Evolutionary conservation across 768 basidiomycete species (phyloP), one percentile per base, ranked within the genome.

Genomic region (Mycena galopus): DNA sequence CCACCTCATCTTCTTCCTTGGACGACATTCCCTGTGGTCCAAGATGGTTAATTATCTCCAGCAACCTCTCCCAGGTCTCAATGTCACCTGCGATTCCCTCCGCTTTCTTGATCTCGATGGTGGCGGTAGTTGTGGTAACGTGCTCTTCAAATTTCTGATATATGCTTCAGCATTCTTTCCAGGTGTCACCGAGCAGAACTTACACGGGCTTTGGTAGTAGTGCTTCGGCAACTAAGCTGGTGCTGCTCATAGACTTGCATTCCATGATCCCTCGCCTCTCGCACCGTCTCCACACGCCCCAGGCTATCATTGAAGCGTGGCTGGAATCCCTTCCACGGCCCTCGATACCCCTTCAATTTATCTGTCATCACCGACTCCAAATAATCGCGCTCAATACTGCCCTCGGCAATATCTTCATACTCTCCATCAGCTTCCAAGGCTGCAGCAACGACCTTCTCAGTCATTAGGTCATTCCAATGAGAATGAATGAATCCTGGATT

Each of bases 1-100:
- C 55, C n/a, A 70, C 19, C 57, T 63, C 59, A 32, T 60, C 65
- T 66, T 69, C 68, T 58, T 73, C 73, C 60, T 73, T 68, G 30
- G 68, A 69, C 59, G 69, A 73, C 73, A 73, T 73, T 30, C 73
- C 73, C 32, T 62, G 50, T 57, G 44, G 53, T 56, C 65, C 69
- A 51, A 70, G 69, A 66, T 47, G 39, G 59, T 63, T 25, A 39
- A 70, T 17, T 59, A 73, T 56, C 27, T 63, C 59, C 51, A 70
- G 39, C 51, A 73, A 32, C 51, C 73, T 69, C 69, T 63, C 27
- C 73, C 73, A 73, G 37, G 73, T 67, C 29, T n/a, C 44, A 55
- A 73, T 37, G 33, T 73, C 73, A 32, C 30, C 33, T 37, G 68
- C 53, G 0, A 1, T 47, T 37, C 59, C 68, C 39, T 57, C 65